Base-by-base conservation (phyloP, 148 eudicot genomes). In the Silene uniflora region DNA sequence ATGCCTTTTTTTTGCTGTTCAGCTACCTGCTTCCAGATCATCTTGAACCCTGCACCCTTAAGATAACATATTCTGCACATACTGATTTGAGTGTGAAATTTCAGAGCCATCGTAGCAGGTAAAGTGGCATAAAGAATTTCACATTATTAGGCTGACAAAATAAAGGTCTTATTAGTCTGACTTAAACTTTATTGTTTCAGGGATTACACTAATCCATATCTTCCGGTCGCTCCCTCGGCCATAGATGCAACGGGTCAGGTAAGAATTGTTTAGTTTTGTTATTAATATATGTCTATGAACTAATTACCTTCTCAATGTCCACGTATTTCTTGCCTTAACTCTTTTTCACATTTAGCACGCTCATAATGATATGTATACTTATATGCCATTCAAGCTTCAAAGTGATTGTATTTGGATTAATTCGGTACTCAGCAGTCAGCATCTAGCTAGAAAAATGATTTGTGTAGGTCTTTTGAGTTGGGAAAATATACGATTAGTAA, bases 211-310 rank as follows among this genome's bases (percentile, higher is more conserved):
- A 95, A 95, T 76, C 97, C 91, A 54, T 85, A 71, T 69, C 96
- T 95, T 67, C 97, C 99, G 52, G 96, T 95, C 63, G 92, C 96
- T 75, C 90, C 99, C 14, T 95, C 99, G 25, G 99, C 99, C 47
- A 89, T 92, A 70, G 97, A 95, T 79, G 86, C 97, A 8, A 80
- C 81, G 81, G 96, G 99, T 77, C 99, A 95, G 96, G 99, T 95
- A 88, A 78, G 39, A 49, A 52, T 2, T 14, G 13, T 54, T 54
- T 68, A 63, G 21, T 56, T 67, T 35, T 72, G 35, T 11, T 25
- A 6, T 60, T 3, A 17, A 35, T 13, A 39, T 22, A 29, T 72
- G 72, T 6, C 18, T 66, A 69, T 18, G 63, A 19, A 13, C 1
- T 16, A 19, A 17, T 47, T 11, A 19, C 62, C 23, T 61, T 39